phyloP scores from a whole-genome alignment of 176 grass and related monocot genomes.

The Lolium perenne region DNA sequence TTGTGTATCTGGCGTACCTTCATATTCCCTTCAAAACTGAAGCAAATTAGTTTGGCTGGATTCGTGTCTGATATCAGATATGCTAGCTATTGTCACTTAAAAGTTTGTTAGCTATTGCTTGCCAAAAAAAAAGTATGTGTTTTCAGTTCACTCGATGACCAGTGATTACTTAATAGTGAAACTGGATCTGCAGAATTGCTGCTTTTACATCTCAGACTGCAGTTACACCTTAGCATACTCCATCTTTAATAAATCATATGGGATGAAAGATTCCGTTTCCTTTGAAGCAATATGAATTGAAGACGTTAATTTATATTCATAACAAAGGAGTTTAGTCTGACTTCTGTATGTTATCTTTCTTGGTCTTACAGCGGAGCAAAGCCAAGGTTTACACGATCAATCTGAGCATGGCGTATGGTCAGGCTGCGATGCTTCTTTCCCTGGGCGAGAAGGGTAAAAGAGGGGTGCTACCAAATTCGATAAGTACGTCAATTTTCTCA shows the following conservation, averaged over 20 bases:
- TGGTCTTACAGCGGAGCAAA: slow-evolving; percentile 64
- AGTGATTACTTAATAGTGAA: background rate
- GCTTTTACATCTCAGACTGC: background rate
- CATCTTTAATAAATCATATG: background rate
- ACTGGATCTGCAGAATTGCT: background rate
- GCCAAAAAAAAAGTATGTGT: background rate
- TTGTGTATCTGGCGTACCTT: background rate
- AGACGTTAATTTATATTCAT: background rate
- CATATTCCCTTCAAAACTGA: background rate
- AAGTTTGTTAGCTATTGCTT: slow-evolving; percentile 2
- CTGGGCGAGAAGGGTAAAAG: slow-evolving; percentile 78
- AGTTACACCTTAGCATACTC: background rate
- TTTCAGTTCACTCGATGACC: background rate
- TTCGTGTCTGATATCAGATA: slow-evolving; percentile 6
- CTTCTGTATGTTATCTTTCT: slow-evolving; percentile 8
- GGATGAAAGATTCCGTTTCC: background rate
- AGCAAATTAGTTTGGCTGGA: background rate
- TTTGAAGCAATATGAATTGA: background rate
- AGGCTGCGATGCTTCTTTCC: slow-evolving; percentile 89
- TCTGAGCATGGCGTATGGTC: slow-evolving; percentile 85
- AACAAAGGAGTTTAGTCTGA: slow-evolving; percentile 18
- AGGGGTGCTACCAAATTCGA: slow-evolving; percentile 73
- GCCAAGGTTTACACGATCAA: slow-evolving; percentile 93
- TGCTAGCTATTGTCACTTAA: background rate
- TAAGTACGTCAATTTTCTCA: slow-evolving; percentile 56